Percentiles rank a stretch among this genome's conserved stretches.
phyloP scores from a whole-genome alignment of 2,329 filamentous ascomycete species.

The Paecilomyces dactylethromorphus region DNA sequence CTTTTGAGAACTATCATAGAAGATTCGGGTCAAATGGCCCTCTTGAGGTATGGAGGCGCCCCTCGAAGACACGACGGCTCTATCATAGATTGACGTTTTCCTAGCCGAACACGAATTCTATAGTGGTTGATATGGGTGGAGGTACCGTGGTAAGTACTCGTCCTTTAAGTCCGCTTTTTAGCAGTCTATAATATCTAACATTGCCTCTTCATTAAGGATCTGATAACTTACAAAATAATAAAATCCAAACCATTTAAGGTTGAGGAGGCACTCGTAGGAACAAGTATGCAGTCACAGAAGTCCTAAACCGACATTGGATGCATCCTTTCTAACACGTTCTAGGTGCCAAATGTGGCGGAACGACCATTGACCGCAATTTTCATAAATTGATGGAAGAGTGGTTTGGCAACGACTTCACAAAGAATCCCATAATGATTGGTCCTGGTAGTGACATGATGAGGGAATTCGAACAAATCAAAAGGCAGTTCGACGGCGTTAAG shows the following conservation, averaged over 20 bases:
- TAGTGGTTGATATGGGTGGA: not conserved
- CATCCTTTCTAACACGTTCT: not conserved
- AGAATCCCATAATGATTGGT: not conserved
- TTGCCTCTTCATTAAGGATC: not conserved
- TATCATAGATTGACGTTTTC: not conserved
- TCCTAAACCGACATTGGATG: not conserved
- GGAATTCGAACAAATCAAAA: not conserved
- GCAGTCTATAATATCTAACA: not conserved
- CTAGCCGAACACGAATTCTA: not conserved
- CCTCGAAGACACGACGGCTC: not conserved
- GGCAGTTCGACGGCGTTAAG: not conserved
- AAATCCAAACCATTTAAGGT: not conserved
- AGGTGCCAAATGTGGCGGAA: conserved; percentile 3
- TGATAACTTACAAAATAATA: conserved; percentile 5
- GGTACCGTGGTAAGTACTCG: not conserved
- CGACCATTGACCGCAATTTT: conserved; percentile 4
- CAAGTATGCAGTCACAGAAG: not conserved
- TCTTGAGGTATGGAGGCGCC: not conserved
- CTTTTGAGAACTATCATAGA: not conserved
- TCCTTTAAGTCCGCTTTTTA: not conserved
- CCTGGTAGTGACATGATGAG: not conserved
- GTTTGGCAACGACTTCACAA: not conserved
- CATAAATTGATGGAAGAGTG: not conserved
- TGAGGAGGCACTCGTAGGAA: conserved; percentile 1
- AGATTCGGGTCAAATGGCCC: not conserved